A percentile compares a stretch with the other conserved stretches of the same genome.
Evolutionary conservation across 2,329 filamentous ascomycete species (phyloP).

Genomic region (Lachnellula arida): DNA sequence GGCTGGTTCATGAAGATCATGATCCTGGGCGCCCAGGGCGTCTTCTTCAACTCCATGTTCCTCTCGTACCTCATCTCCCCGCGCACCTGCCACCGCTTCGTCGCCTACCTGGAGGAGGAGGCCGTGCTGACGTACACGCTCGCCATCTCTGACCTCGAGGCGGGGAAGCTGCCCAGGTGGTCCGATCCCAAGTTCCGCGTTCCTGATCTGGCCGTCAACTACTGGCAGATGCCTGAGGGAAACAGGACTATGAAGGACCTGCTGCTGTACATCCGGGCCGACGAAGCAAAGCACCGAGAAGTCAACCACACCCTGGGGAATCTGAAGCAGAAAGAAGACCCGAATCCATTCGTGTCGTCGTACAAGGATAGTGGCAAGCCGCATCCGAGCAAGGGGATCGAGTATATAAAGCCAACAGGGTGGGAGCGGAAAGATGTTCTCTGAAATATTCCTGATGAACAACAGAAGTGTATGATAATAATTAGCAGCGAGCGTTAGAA

Average conservation of each 20-base stretch:
- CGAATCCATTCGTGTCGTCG: constrained; percentile 84
- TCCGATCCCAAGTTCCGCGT: constrained; percentile 62
- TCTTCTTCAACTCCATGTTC: constrained; percentile 95
- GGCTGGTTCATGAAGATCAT: constrained; percentile 82
- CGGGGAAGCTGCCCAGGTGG: constrained; percentile 81
- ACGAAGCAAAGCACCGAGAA: constrained; percentile 83
- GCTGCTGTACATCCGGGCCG: constrained; percentile 82
- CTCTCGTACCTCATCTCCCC: not conserved
- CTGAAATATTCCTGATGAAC: constrained; percentile 6
- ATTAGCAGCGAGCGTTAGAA: not conserved
- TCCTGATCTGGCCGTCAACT: constrained; percentile 83
- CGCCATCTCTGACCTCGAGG: constrained; percentile 80
- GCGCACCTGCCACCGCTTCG: not conserved
- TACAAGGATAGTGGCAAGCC: constrained; percentile 66
- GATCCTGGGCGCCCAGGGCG: constrained; percentile 87
- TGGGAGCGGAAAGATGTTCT: constrained; percentile 83
- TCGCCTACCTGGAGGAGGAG: constrained; percentile 87
- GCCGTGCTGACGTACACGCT: constrained; percentile 93
- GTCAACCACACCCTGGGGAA: constrained; percentile 96
- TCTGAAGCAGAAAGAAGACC: constrained; percentile 78
- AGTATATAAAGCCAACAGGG: constrained; percentile 59
- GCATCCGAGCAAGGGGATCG: constrained; percentile 66
- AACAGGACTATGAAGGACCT: constrained; percentile 79
- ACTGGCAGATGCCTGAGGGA: constrained; percentile 91
- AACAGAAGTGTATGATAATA: constrained; percentile 37